Evolutionary conservation across 176 grass and related monocot genomes (phyloP), one percentile per base, ranked within the genome.

Genomic region (Carex kokanica): DNA sequence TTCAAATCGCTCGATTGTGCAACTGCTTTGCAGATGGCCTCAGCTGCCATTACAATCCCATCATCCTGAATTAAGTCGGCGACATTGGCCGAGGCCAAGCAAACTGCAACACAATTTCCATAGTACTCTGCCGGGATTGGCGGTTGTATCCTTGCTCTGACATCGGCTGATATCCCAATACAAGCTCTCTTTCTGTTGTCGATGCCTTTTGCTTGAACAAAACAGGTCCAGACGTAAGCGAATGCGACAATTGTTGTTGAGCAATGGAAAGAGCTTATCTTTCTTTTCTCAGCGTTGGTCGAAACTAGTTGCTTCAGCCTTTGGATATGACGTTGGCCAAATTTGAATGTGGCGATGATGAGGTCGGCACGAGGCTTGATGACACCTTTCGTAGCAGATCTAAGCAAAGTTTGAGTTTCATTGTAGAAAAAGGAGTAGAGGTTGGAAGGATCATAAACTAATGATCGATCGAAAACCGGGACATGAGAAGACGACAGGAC

Each of bases 191-290:
- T 77, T 36, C 9, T 75, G 38, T 29, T 1, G 49, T 41, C 17
- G 0, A 2, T 1, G 4, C 1, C 5, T 54, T 69, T 85, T 11
- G 89, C 79, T n/a, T 78, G 70, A 24, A 83, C 64, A 63, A 63
- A 9, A 79, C 85, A 88, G 0, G 64, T 83, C 89, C 89, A 97
- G 12, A 74, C 14, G n/a, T 82, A 80, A 0, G 91, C 82, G 20
- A 83, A 53, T 18, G 87, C 21, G 38, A 83, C 69, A 2, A 86
- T 60, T 78, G 78, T 73, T 12, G 79, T 87, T 4, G 41, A 69
- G 3, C 54, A 58, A 80, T 60, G 54, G n/a, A 40, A 80, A 55
- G 8, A 8, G 6, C 40, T 41, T 8, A 10, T 79, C 8, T 79
- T 58, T 27, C 24, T 58, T 79, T 79, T 8, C 32, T 59, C 54